Percentiles rank a stretch among this genome's conserved stretches.
These are phyloP conservation scores for Phytophthora rubi DNA, from an alignment of 352 stramenopile genomes.

Conservation along the genomic window DNA sequence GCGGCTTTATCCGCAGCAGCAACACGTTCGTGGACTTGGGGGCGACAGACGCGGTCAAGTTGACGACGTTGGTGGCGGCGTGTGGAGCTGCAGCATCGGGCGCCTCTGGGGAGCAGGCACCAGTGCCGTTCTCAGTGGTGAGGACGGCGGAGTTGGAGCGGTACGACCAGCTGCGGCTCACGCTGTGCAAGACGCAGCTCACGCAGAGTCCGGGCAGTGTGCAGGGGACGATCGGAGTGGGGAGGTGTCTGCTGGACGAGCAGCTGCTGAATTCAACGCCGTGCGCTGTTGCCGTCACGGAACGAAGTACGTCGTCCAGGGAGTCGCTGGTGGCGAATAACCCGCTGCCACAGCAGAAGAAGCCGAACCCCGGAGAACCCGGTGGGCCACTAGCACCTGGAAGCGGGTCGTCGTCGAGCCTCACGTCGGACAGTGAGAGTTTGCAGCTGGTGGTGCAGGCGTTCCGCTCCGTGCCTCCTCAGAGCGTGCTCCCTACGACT, in stretches of 20 bases:
- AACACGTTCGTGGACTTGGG: constrained; percentile 65
- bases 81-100: constrained; percentile 22
- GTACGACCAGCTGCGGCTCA: constrained; percentile 73
- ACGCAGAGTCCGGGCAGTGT: constrained; percentile 48
- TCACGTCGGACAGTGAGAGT: constrained; percentile 39
- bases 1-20: constrained; percentile 47
- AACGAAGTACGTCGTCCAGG: constrained; percentile 50
- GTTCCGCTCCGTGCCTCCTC: constrained; percentile 53
- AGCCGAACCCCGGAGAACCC: constrained; percentile 10
- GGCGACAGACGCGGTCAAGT: constrained; percentile 62
- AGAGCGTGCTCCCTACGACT: constrained; percentile 62
- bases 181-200: constrained; percentile 61
- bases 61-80: constrained; percentile 52
- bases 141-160: constrained; percentile 58
- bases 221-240: constrained; percentile 58
- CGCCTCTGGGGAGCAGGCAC: constrained; percentile 28
- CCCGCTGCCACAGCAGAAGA: constrained; percentile 20
- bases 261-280: constrained; percentile 53
- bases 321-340: constrained; percentile 35
- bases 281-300: constrained; percentile 53
- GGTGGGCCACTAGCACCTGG: background rate
- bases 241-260: constrained; percentile 60
- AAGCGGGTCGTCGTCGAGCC: constrained; percentile 24
- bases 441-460: constrained; percentile 62
- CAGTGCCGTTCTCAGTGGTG: constrained; percentile 68